Evolutionary conservation across 495 filamentous ascomycete genomes (phyloP).

Genomic region (Amphirosellinia nigrospora): DNA sequence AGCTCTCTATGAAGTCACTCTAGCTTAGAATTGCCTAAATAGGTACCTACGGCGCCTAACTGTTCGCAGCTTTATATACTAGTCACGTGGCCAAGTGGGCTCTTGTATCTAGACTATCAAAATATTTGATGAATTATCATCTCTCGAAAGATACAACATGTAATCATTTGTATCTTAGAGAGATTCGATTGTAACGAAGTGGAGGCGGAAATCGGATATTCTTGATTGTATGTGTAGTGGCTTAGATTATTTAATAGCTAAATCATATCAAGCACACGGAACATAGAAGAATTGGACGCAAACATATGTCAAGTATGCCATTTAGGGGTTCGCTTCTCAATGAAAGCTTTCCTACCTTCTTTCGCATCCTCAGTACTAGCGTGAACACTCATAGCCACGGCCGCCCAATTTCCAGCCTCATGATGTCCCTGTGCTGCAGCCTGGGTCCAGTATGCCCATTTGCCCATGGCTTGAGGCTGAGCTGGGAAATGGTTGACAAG

Average conservation of each 20-base stretch:
- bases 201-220: too few relatives aligned
- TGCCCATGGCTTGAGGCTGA: constrained; percentile 38
- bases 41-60: background rate
- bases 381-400: constrained; percentile 14
- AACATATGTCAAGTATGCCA: constrained; percentile 1
- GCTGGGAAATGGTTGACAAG: constrained; percentile 28
- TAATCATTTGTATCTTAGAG: background rate
- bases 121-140: too few relatives aligned
- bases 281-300: too few relatives aligned
- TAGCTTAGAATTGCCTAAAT: background rate
- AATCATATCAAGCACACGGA: too few relatives aligned
- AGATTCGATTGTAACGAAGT: too few relatives aligned
- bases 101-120: too few relatives aligned
- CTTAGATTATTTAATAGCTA: too few relatives aligned
- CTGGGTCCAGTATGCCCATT: constrained; percentile 43
- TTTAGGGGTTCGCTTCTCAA: constrained; percentile 26
- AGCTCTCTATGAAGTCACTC: constrained; percentile 25
- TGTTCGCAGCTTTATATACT: background rate
- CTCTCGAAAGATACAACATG: background rate
- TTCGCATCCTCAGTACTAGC: constrained; percentile 32
- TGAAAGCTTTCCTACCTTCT: constrained; percentile 37
- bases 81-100: too few relatives aligned
- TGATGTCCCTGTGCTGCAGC: constrained; percentile 19
- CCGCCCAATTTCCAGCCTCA: background rate
- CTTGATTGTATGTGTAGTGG: too few relatives aligned